phyloP scores from a whole-genome alignment of 2,329 filamentous ascomycete genomes.

The Arthrobotrys sphaeroides region DNA sequence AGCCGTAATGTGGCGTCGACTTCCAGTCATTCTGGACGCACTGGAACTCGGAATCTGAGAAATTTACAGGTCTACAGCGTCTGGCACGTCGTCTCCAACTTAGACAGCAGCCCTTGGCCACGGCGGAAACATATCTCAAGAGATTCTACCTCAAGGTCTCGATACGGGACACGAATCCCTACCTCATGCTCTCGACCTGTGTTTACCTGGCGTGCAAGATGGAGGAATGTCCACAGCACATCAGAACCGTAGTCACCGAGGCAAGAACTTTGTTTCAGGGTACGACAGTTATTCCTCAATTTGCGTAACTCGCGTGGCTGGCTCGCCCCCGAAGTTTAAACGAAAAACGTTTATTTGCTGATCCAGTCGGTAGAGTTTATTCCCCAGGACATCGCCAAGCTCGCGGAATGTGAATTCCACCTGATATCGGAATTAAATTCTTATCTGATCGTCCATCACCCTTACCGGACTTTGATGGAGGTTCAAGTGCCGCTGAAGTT shows the following conservation, averaged over 20 bases:
- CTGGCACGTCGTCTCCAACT: slow-evolving; percentile 84
- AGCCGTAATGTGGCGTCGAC: not conserved
- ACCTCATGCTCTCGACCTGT: slow-evolving; percentile 89
- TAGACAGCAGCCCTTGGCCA: slow-evolving; percentile 91
- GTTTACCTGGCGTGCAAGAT: slow-evolving; percentile 97
- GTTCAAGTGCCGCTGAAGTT: slow-evolving; percentile 76
- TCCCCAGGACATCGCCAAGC: slow-evolving; percentile 78
- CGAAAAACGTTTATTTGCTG: slow-evolving; percentile 31
- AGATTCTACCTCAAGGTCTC: slow-evolving; percentile 92
- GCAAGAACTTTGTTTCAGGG: slow-evolving; percentile 84
- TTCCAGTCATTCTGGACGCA: slow-evolving; percentile 13
- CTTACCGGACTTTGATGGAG: slow-evolving; percentile 81
- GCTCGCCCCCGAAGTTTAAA: slow-evolving; percentile 39
- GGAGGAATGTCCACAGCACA: slow-evolving; percentile 97
- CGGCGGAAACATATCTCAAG: slow-evolving; percentile 92
- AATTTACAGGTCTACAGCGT: slow-evolving; percentile 74
- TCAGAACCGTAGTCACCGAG: slow-evolving; percentile 86
- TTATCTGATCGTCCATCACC: slow-evolving; percentile 88
- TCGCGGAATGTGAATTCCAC: slow-evolving; percentile 93
- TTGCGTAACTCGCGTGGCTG: slow-evolving; percentile 19
- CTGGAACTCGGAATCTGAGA: slow-evolving; percentile 18
- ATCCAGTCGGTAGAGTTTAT: slow-evolving; percentile 69
- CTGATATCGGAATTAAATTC: slow-evolving; percentile 91
- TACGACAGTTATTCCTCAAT: slow-evolving; percentile 59
- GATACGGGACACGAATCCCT: slow-evolving; percentile 90